phyloP scores from a whole-genome alignment of 495 filamentous ascomycete species.

The Choiromyces venosus region DNA sequence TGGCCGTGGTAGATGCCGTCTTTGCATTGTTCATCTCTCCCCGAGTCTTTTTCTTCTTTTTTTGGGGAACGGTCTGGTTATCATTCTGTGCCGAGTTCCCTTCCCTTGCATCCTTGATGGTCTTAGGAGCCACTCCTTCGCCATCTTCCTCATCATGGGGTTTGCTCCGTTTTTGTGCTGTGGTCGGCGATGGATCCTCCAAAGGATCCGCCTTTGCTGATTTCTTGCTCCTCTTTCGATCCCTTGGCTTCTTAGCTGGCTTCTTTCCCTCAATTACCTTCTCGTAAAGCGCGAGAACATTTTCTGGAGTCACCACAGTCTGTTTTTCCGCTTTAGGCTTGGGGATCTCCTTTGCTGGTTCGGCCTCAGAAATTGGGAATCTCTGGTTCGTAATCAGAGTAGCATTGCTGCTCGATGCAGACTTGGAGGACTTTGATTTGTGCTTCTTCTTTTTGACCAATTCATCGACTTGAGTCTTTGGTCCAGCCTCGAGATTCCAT shows the following conservation, averaged over 20 bases:
- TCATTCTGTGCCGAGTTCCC: conserved; percentile 18
- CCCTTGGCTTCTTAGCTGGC: conserved; percentile 24
- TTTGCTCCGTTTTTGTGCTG: conserved; percentile 30
- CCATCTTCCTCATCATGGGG: conserved; percentile 33
- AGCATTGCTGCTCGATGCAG: conserved; percentile 33
- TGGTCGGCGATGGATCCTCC: neutral
- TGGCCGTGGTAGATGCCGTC: conserved; percentile 40
- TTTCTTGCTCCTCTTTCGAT: conserved; percentile 25
- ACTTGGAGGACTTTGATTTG: conserved; percentile 45
- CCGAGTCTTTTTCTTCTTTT: conserved; percentile 42
- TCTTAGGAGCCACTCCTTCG: conserved; percentile 48
- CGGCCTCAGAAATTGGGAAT: conserved; percentile 4
- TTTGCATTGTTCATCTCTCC: conserved; percentile 35
- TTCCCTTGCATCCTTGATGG: conserved; percentile 44
- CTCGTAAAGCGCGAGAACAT: conserved; percentile 71
- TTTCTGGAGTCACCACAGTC: conserved; percentile 58
- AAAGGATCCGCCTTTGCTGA: neutral
- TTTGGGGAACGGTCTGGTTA: conserved; percentile 13
- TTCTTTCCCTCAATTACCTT: conserved; percentile 63
- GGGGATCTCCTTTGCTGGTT: conserved; percentile 19
- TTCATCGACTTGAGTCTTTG: conserved; percentile 61
- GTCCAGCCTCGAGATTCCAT: conserved; percentile 70
- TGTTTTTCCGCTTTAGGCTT: conserved; percentile 41
- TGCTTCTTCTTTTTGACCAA: conserved; percentile 24
- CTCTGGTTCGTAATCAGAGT: conserved; percentile 42